Evolutionary conservation across 129 eudicot genomes (phyloP).

Genomic region (Chrysanthemum makinoi): DNA sequence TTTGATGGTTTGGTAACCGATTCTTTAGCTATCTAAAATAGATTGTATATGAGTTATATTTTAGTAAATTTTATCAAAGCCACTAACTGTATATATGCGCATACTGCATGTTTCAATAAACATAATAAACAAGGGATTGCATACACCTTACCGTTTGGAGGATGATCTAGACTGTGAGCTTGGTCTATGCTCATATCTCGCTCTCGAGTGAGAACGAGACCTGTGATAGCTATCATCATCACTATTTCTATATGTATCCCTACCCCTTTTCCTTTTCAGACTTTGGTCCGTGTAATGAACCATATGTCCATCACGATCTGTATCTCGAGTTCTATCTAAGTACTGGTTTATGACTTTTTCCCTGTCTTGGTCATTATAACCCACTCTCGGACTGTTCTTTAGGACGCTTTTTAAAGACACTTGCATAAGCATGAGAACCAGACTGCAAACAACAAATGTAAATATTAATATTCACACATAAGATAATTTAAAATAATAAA

Average conservation of each 20-base stretch:
- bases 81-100: too few species aligned
- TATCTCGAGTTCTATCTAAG: constrained; percentile 34
- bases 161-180: constrained; percentile 86
- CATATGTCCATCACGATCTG: constrained; percentile 36
- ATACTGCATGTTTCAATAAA: neutral
- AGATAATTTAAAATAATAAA: too few species aligned
- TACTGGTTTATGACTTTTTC: neutral
- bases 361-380: too few species aligned
- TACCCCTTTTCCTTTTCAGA: constrained; percentile 54
- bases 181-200: constrained; percentile 76
- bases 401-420: too few species aligned
- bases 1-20: too few species aligned
- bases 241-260: constrained; percentile 63
- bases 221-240: constrained; percentile 78
- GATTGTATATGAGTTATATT: too few species aligned
- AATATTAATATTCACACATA: too few species aligned
- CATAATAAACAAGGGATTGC: neutral
- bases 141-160: constrained; percentile 69
- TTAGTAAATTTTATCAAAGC: too few species aligned
- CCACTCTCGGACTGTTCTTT: too few species aligned
- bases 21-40: too few species aligned
- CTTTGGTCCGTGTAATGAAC: constrained; percentile 59
- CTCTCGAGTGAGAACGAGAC: constrained; percentile 73
- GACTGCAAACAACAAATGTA: too few species aligned
- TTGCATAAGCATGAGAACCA: too few species aligned